Evolutionary conservation across 1,139 yeast genomes (phyloP).

Genomic region (Candida albicans): DNA sequence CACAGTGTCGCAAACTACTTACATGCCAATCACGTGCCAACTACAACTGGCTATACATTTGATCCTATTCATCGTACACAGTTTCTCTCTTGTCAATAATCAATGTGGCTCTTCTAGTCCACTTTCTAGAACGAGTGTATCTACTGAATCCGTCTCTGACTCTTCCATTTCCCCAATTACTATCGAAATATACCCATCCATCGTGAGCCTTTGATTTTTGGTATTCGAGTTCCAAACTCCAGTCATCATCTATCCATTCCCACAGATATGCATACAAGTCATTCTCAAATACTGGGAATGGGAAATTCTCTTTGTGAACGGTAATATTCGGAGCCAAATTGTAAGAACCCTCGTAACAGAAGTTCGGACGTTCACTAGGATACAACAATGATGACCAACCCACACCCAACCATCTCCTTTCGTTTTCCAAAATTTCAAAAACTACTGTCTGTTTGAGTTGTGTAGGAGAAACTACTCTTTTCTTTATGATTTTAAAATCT

Average conservation of each 20-base stretch:
- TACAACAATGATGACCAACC: constrained; percentile 57
- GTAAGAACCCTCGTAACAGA: constrained; percentile 45
- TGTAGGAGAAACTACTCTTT: constrained; percentile 40
- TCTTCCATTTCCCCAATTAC: constrained; percentile 47
- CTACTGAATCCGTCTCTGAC: constrained; percentile 48
- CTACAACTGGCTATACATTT: not conserved
- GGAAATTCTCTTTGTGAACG: constrained; percentile 29
- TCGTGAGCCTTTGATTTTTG: constrained; percentile 35
- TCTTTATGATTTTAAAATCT: constrained; percentile 44
- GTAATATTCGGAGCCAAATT: constrained; percentile 30
- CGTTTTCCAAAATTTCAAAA: constrained; percentile 56
- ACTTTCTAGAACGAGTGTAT: constrained; percentile 51
- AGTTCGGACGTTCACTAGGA: constrained; percentile 53
- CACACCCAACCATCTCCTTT: constrained; percentile 61
- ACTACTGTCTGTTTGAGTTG: constrained; percentile 47
- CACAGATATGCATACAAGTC: constrained; percentile 46
- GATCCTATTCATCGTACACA: constrained; percentile 21
- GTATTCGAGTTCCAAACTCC: constrained; percentile 47
- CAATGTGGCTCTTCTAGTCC: constrained; percentile 50
- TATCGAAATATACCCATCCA: constrained; percentile 58
- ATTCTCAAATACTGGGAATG: constrained; percentile 49
- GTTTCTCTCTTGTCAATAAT: constrained; percentile 42
- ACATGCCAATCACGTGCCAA: not conserved
- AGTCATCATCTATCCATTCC: constrained; percentile 55
- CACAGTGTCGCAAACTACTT: too few relatives aligned